Evolutionary conservation across 129 eudicot genomes (phyloP).

Genomic region (Kitagawia praeruptora): DNA sequence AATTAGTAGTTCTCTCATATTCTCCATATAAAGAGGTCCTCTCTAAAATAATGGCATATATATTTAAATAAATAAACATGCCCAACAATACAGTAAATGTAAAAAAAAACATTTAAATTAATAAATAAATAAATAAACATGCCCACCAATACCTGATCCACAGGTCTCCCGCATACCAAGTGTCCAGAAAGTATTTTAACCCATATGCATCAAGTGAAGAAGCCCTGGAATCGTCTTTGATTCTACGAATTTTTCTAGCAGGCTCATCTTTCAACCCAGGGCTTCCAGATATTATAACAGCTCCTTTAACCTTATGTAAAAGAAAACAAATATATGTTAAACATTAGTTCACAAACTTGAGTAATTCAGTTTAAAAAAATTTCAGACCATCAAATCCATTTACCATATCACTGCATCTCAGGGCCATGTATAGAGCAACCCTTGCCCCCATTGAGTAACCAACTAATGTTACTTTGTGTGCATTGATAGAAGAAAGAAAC

Average conservation of each 20-base stretch:
- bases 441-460: slow-evolving; percentile 99
- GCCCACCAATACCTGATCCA: slow-evolving; percentile 61
- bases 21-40: no score
- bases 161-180: slow-evolving; percentile 75
- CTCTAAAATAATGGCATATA: no score
- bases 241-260: slow-evolving; percentile 50
- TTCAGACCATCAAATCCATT: neutral
- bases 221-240: slow-evolving; percentile 71
- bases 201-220: slow-evolving; percentile 53
- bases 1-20: no score
- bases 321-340: neutral
- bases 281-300: slow-evolving; percentile 81
- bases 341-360: neutral
- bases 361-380: neutral
- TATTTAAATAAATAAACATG: neutral
- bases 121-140: neutral
- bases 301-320: slow-evolving; percentile 49
- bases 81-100: slow-evolving; percentile 23
- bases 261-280: slow-evolving; percentile 62
- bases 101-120: neutral
- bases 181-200: slow-evolving; percentile 41
- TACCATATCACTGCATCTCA: slow-evolving; percentile 61
- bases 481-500: slow-evolving; percentile 37
- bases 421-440: slow-evolving; percentile 63
- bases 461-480: slow-evolving; percentile 52